A percentile compares a stretch with the other conserved stretches of the same genome.
Evolutionary conservation across 2,329 filamentous ascomycete species (phyloP).

Genomic region (Plenodomus biglobosus): DNA sequence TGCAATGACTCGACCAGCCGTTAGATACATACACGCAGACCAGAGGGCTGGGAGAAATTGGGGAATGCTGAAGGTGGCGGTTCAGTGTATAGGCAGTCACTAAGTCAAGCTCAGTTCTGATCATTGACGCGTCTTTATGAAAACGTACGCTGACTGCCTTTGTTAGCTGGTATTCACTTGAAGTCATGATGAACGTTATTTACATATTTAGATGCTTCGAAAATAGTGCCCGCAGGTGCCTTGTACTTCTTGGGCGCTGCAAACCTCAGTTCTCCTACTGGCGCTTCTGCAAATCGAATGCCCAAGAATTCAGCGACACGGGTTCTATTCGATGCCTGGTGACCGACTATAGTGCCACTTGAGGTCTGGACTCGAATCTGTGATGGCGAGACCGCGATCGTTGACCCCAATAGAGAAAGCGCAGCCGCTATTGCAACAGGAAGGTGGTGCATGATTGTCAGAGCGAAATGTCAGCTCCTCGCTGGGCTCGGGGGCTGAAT

Average conservation of each 20-base stretch:
- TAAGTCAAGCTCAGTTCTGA: slow-evolving; percentile 6
- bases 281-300: slow-evolving; percentile 41
- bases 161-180: slow-evolving; percentile 8
- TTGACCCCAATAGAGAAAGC: slow-evolving; percentile 11
- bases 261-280: slow-evolving; percentile 39
- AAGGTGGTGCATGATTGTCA: neutral
- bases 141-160: slow-evolving; percentile 23
- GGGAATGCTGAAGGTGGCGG: slow-evolving; percentile 27
- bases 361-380: slow-evolving; percentile 24
- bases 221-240: slow-evolving; percentile 22
- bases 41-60: slow-evolving; percentile 30
- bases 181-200: neutral
- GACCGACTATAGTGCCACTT: slow-evolving; percentile 38
- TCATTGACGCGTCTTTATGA: neutral
- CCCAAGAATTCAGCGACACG: slow-evolving; percentile 40
- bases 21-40: slow-evolving; percentile 9
- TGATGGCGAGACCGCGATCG: slow-evolving; percentile 6
- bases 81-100: slow-evolving; percentile 30
- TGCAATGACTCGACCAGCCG: neutral
- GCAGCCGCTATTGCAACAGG: slow-evolving; percentile 6
- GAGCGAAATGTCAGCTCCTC: slow-evolving; percentile 3
- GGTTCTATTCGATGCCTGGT: slow-evolving; percentile 26
- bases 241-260: slow-evolving; percentile 31
- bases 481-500: neutral
- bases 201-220: slow-evolving; percentile 29